Evolutionary conservation across 495 filamentous ascomycete species (phyloP).

Genomic region (Penicillium malachiteum): DNA sequence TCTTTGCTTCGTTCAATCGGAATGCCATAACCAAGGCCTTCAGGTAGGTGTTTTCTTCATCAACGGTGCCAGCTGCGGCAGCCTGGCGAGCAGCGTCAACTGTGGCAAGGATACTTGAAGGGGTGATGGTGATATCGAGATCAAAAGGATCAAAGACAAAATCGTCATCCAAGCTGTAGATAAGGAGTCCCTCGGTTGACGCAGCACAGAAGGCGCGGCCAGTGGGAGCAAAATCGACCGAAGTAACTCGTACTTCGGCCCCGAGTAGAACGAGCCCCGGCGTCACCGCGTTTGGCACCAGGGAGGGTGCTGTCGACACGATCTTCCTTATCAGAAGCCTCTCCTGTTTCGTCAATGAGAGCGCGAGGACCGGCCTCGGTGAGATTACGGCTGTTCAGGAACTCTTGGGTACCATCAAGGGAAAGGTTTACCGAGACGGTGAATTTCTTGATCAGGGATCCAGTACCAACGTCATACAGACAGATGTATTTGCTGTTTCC

Average conservation of each 20-base stretch:
- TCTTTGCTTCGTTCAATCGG: slow-evolving; percentile 75
- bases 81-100: slow-evolving; percentile 52
- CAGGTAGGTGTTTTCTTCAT: slow-evolving; percentile 70
- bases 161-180: slow-evolving; percentile 82
- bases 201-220: slow-evolving; percentile 92
- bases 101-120: slow-evolving; percentile 71
- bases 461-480: slow-evolving; percentile 85
- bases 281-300: slow-evolving; percentile 82
- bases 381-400: slow-evolving; percentile 84
- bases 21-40: slow-evolving; percentile 97
- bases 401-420: slow-evolving; percentile 92
- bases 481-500: slow-evolving; percentile 98
- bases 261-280: slow-evolving; percentile 68
- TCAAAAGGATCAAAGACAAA: slow-evolving; percentile 92
- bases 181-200: slow-evolving; percentile 87
- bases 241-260: slow-evolving; percentile 83
- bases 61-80: slow-evolving; percentile 25
- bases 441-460: slow-evolving; percentile 88
- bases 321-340: slow-evolving; percentile 84
- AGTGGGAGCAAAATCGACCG: slow-evolving; percentile 82
- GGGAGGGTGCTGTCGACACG: slow-evolving; percentile 83
- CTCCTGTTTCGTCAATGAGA: slow-evolving; percentile 81
- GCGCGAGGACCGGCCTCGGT: slow-evolving; percentile 86
- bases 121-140: slow-evolving; percentile 88
- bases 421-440: slow-evolving; percentile 92